phyloP scores from a whole-genome alignment of 2,329 filamentous ascomycete genomes.

The Venturia asperata region DNA sequence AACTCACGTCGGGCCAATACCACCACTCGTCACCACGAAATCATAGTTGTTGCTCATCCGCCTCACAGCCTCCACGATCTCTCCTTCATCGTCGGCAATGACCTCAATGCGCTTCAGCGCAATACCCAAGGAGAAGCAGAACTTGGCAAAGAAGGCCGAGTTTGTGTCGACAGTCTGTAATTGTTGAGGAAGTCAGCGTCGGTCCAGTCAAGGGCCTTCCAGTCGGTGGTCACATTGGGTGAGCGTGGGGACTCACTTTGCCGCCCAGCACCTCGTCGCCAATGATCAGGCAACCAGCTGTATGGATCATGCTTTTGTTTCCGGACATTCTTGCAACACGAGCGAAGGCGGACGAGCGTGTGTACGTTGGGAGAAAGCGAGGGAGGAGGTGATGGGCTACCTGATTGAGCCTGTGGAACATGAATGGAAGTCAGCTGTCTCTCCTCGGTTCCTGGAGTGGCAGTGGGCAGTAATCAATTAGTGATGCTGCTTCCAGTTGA shows the following conservation, averaged over 20 bases:
- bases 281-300: slow-evolving; percentile 87
- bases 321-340: slow-evolving; percentile 41
- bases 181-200: not conserved
- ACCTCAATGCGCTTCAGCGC: slow-evolving; percentile 82
- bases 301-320: slow-evolving; percentile 66
- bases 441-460: not conserved
- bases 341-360: slow-evolving; percentile 38
- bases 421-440: slow-evolving; percentile 31
- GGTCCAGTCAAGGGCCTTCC: slow-evolving; percentile 21
- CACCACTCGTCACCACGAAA: slow-evolving; percentile 90
- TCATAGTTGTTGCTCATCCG: slow-evolving; percentile 89
- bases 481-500: not conserved
- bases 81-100: slow-evolving; percentile 82
- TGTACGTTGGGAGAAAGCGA: slow-evolving; percentile 52
- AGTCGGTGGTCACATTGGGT: slow-evolving; percentile 17
- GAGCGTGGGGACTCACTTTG: slow-evolving; percentile 55
- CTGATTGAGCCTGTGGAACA: slow-evolving; percentile 72
- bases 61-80: slow-evolving; percentile 79
- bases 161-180: slow-evolving; percentile 58
- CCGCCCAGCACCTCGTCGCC: slow-evolving; percentile 95
- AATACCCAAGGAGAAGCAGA: slow-evolving; percentile 58
- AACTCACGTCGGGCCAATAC: slow-evolving; percentile 86
- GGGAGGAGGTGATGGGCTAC: slow-evolving; percentile 61
- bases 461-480: no score
- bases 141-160: slow-evolving; percentile 57